Evolutionary conservation across 306 rosid genomes (phyloP).

Genomic region (Quillaja saponaria): DNA sequence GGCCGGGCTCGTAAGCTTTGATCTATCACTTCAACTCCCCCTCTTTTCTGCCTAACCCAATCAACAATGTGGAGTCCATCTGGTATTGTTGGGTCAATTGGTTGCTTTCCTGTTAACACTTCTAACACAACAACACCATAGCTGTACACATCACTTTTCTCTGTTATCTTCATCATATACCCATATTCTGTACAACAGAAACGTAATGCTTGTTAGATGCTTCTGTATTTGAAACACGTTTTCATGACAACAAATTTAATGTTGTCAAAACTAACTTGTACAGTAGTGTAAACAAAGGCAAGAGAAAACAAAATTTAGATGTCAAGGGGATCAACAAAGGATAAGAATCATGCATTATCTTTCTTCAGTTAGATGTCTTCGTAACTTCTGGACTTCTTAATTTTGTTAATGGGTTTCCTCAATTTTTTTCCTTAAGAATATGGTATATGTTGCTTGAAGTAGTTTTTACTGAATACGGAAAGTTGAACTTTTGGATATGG

Average conservation of each 20-base stretch:
- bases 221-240: not conserved
- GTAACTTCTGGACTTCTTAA: too few species aligned
- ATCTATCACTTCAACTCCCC: slow-evolving; percentile 54
- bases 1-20: slow-evolving; percentile 53
- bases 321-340: too few species aligned
- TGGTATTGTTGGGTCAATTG: slow-evolving; percentile 87
- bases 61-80: slow-evolving; percentile 88
- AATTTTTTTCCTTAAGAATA: too few species aligned
- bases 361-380: not conserved
- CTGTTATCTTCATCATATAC: too few species aligned
- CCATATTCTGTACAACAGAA: slow-evolving; percentile 64
- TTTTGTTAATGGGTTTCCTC: too few species aligned
- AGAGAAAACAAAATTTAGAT: too few species aligned
- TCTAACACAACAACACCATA: slow-evolving; percentile 77
- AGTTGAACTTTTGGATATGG: slow-evolving; percentile 24
- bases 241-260: too few species aligned
- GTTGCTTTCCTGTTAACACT: slow-evolving; percentile 82
- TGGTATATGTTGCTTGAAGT: too few species aligned
- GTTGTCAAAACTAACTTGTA: too few species aligned
- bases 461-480: not conserved
- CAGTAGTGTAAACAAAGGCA: not conserved
- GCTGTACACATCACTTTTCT: slow-evolving; percentile 93
- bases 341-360: not conserved
- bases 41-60: slow-evolving; percentile 71
- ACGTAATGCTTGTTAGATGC: slow-evolving; percentile 9